phyloP scores from a whole-genome alignment of 192 early-diverging fungal species.

The Entomortierella beljakovae region DNA sequence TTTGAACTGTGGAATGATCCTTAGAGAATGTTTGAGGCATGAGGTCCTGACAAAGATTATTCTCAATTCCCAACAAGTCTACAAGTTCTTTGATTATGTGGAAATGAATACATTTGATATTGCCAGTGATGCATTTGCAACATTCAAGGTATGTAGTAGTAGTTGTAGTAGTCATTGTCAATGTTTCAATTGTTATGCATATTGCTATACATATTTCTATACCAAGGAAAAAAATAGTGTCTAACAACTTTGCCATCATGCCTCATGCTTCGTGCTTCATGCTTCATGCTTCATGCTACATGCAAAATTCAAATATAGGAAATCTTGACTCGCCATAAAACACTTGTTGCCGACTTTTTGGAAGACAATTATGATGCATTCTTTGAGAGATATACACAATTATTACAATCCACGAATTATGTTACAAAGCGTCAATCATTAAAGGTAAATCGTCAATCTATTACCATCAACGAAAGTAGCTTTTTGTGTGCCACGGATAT shows the following conservation, averaged over 20 bases:
- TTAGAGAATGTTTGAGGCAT: constrained; percentile 96
- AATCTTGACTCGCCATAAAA: constrained; percentile 94
- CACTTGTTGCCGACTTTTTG: constrained; percentile 90
- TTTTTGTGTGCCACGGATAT: background rate
- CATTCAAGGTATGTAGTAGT: constrained; percentile 82
- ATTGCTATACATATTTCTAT: background rate
- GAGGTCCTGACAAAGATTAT: constrained; percentile 90
- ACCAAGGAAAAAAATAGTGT: no score
- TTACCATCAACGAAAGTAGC: background rate
- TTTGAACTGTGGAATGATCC: constrained; percentile 97
- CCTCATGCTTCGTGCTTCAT: no score
- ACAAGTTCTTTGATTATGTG: constrained; percentile 96
- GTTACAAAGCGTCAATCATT: constrained; percentile 98
- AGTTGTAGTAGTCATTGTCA: no score
- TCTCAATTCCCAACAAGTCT: constrained; percentile 87
- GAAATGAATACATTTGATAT: constrained; percentile 98
- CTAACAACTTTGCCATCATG: no score
- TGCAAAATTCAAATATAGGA: constrained; percentile 74
- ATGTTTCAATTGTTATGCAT: background rate
- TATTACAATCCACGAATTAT: constrained; percentile 93
- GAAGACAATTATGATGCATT: constrained; percentile 92
- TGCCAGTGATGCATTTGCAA: constrained; percentile 97
- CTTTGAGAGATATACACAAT: constrained; percentile 86
- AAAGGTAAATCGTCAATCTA: constrained; percentile 71
- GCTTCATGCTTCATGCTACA: no score